Evolutionary conservation across 2,329 filamentous ascomycete genomes (phyloP), one percentile per base, ranked within the genome.

Genomic region (Fusarium sp.): DNA sequence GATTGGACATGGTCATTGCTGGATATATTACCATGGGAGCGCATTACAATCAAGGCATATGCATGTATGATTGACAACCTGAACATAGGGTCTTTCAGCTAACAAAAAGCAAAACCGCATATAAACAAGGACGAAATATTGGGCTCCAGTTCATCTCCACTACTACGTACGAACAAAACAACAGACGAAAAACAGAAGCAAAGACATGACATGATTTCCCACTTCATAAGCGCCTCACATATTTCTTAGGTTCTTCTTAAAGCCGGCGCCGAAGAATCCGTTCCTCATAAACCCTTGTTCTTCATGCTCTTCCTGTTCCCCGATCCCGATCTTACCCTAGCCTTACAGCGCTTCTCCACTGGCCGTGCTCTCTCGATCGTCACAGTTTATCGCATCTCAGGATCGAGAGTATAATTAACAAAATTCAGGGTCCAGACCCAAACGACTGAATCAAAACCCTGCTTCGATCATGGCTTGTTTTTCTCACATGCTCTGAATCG

Each of bases 361-460:
- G 32, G 45, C 49, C 40, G 26, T 54, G 44, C 45, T 34, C 34
- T 62, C 49, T 62, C 49, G 45, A 67, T 68, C 65, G 49, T 42
- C 45, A 47, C 45, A 68, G 65, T 62, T 68, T 42, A 42, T 46
- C 44, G 19, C 28, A 48, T 51, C 15, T 47, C 52, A 48, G 62
- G 61, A 65, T 66, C 47, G 65, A 57, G 51, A 53, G 21, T 19
- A 46, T 36, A 45, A 40, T 50, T 44, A 28, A 34, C 39, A 50
- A 48, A 7, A 21, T 45, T 46, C 20, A 56, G 56, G 60, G 65
- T 62, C 65, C 23, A 62, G 61, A 68, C 62, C 56, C 62, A 34
- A 39, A 23, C 21, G 30, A 17, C 26, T 30, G 38, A 55, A 24
- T 12, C 26, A 14, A 30, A 32, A 38, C 36, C 60, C 44, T 50